These are phyloP conservation scores for Vigna trinervia DNA, from an alignment of 306 rosid species.

Conservation along the genomic window DNA sequence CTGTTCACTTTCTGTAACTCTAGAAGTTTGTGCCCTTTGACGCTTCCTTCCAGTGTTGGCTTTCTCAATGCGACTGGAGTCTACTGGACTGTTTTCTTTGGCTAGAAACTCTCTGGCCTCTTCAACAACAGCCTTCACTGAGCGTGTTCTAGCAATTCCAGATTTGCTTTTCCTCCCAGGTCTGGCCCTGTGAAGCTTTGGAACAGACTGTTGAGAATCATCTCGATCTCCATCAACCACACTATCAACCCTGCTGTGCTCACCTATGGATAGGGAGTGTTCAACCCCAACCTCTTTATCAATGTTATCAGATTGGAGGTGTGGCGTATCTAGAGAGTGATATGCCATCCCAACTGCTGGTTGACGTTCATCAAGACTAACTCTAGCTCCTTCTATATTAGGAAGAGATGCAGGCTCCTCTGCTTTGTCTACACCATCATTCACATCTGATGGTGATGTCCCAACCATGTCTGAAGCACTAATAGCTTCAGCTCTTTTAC, in stretches of 20 bases:
- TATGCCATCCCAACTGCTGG: constrained; percentile 45
- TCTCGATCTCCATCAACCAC: constrained; percentile 64
- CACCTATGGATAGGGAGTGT: constrained; percentile 55
- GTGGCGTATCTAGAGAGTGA: constrained; percentile 45
- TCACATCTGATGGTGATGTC: constrained; percentile 47
- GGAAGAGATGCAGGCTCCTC: constrained; percentile 44
- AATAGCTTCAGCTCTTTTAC: constrained; percentile 54
- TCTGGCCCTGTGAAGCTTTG: constrained; percentile 52
- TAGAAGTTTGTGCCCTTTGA: constrained; percentile 57
- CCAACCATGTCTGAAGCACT: constrained; percentile 49
- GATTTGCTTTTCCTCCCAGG: constrained; percentile 56
- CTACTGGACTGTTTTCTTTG: constrained; percentile 61
- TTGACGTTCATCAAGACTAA: constrained; percentile 46
- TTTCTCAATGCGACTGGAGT: constrained; percentile 53
- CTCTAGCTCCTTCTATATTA: constrained; percentile 46
- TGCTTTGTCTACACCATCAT: constrained; percentile 43
- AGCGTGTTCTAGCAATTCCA: constrained; percentile 68
- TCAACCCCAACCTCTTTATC: constrained; percentile 50
- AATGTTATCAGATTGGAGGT: constrained; percentile 46
- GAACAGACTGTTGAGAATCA: constrained; percentile 76
- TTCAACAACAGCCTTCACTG: constrained; percentile 79
- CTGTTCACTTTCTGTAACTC: constrained; percentile 62
- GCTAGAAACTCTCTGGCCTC: constrained; percentile 76
- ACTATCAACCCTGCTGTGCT: constrained; percentile 62
- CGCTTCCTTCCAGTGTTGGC: constrained; percentile 64